These are phyloP conservation scores for Prunus fruticosa DNA, from an alignment of 306 rosid species.

Conservation along the genomic window DNA sequence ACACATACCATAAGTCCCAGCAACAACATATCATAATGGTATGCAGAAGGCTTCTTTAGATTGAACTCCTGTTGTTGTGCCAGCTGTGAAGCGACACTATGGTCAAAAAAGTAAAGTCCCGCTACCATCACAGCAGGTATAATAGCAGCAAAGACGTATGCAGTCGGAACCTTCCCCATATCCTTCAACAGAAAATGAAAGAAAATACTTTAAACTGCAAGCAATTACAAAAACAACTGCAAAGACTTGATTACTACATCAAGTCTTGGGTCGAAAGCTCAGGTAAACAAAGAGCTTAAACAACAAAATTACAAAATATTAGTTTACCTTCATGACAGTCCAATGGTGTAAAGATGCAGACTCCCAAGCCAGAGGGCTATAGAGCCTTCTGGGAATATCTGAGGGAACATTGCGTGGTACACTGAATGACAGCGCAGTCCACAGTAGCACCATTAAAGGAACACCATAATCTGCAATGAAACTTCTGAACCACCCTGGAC, in stretches of 20 bases:
- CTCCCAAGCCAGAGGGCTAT: slow-evolving; percentile 78
- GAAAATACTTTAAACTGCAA: background rate
- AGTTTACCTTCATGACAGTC: slow-evolving; percentile 66
- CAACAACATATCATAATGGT: slow-evolving; percentile 77
- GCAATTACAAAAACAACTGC: background rate
- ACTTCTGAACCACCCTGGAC: slow-evolving; percentile 64
- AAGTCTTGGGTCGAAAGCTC: background rate
- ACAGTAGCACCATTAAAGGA: slow-evolving; percentile 72
- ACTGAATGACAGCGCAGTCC: slow-evolving; percentile 67
- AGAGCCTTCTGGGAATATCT: slow-evolving; percentile 76
- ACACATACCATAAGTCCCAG: slow-evolving; percentile 62
- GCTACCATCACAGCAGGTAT: slow-evolving; percentile 85
- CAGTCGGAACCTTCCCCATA: slow-evolving; percentile 67
- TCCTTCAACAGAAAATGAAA: slow-evolving; percentile 45
- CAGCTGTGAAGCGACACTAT: slow-evolving; percentile 84
- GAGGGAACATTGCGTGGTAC: slow-evolving; percentile 62
- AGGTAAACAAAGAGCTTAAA: background rate
- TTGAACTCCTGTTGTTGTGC: slow-evolving; percentile 94
- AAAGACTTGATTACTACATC: background rate
- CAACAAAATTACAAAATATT: background rate
- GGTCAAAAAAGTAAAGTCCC: slow-evolving; percentile 88
- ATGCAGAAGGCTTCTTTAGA: slow-evolving; percentile 78
- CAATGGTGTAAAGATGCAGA: slow-evolving; percentile 68
- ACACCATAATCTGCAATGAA: slow-evolving; percentile 83
- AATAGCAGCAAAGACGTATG: slow-evolving; percentile 63